A percentile compares a stretch with the other conserved stretches of the same genome.
phyloP scores from a whole-genome alignment of 2,329 filamentous ascomycete genomes.

The Keithomyces neogunnii region DNA sequence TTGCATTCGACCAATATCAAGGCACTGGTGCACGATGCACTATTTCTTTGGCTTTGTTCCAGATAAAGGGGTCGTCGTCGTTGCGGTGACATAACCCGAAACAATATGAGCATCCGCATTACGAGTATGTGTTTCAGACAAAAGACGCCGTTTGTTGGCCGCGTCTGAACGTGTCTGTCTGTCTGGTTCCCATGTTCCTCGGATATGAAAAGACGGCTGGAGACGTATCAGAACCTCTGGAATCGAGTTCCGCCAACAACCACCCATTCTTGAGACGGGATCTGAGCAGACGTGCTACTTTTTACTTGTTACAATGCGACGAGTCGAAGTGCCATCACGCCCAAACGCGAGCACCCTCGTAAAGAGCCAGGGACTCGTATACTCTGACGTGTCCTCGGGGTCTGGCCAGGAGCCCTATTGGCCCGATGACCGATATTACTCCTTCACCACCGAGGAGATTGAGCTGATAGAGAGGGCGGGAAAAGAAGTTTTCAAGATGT shows the following conservation, averaged over 20 bases:
- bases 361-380: slow-evolving; percentile 4
- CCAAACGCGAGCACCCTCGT: slow-evolving; percentile 1
- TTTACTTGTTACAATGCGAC: not conserved
- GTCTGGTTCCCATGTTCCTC: too few relatives aligned
- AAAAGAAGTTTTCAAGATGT: slow-evolving; percentile 5
- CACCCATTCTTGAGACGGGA: not conserved
- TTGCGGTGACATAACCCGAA: too few relatives aligned
- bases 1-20: too few relatives aligned
- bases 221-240: not conserved
- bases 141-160: too few relatives aligned
- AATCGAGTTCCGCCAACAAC: not conserved
- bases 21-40: too few relatives aligned
- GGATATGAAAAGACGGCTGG: too few relatives aligned
- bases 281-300: not conserved
- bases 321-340: not conserved
- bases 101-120: too few relatives aligned
- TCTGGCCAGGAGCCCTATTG: slow-evolving; percentile 1
- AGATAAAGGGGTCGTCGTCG: too few relatives aligned
- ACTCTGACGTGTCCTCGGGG: not conserved
- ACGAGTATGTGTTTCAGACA: too few relatives aligned
- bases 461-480: slow-evolving; percentile 3
- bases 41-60: too few relatives aligned
- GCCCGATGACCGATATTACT: slow-evolving; percentile 6
- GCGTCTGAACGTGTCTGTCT: too few relatives aligned
- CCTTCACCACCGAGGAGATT: slow-evolving; percentile 1